A percentile compares a stretch with the other conserved stretches of the same genome.
These are phyloP conservation scores for Calocybe gangraenosa DNA, from an alignment of 768 basidiomycete genomes.

Conservation along the genomic window DNA sequence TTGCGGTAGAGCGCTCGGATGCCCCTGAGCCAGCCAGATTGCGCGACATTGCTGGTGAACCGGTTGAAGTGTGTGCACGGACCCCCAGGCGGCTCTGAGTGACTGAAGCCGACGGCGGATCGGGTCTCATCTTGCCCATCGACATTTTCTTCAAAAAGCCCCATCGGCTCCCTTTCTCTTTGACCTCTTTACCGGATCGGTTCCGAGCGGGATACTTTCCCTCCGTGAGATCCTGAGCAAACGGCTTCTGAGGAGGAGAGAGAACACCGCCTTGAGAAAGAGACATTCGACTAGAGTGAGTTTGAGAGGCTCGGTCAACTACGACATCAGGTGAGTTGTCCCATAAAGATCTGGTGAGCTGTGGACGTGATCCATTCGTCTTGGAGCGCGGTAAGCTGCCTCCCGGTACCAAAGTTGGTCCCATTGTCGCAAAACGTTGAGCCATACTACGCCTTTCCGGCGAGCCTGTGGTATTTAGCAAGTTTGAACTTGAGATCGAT, in stretches of 20 bases:
- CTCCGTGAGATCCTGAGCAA: slow-evolving; percentile 16
- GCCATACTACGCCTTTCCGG: slow-evolving; percentile 32
- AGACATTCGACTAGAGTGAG: slow-evolving; percentile 17
- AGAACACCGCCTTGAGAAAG: slow-evolving; percentile 8
- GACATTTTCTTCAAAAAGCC: slow-evolving; percentile 99
- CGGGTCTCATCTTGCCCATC: slow-evolving; percentile 86
- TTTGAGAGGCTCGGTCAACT: slow-evolving; percentile 10
- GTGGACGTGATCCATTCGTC: slow-evolving; percentile 30
- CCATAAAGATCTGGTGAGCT: slow-evolving; percentile 47
- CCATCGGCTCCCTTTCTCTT: slow-evolving; percentile 78
- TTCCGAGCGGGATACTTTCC: slow-evolving; percentile 18
- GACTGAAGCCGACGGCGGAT: slow-evolving; percentile 43
- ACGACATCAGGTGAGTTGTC: slow-evolving; percentile 38
- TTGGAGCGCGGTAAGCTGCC: slow-evolving; percentile 33
- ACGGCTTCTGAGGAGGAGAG: slow-evolving; percentile 15
- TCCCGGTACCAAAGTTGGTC: slow-evolving; percentile 42
- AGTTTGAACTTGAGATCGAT: slow-evolving; percentile 69
- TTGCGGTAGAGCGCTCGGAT: slow-evolving; percentile 33
- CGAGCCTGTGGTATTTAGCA: slow-evolving; percentile 39
- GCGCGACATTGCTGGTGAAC: slow-evolving; percentile 18
- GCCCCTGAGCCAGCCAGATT: slow-evolving; percentile 1
- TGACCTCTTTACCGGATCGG: slow-evolving; percentile 31
- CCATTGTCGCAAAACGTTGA: slow-evolving; percentile 68
- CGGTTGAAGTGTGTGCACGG: slow-evolving; percentile 27
- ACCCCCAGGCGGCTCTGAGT: slow-evolving; percentile 26